These are phyloP conservation scores for Saccharomyces hybrid DNA, from an alignment of 1,139 yeast genomes.

Conservation along the genomic window DNA sequence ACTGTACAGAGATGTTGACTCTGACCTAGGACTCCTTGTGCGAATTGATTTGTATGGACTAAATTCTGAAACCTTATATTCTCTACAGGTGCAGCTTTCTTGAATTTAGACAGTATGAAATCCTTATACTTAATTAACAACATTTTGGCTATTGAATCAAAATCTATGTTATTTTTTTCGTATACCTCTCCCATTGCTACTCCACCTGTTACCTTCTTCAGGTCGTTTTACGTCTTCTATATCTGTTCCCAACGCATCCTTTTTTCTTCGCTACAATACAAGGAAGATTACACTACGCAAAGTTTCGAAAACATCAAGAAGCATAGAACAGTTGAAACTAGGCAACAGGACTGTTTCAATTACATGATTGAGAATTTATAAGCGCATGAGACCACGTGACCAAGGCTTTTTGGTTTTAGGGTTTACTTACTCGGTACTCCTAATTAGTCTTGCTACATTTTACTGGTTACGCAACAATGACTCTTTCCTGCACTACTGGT, in stretches of 20 bases:
- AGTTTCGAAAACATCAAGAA: not conserved
- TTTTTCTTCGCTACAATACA: not conserved
- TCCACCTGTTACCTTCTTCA: not conserved
- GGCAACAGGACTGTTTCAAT: not conserved
- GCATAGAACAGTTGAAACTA: not conserved
- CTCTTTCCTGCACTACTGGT: slow-evolving; percentile 18
- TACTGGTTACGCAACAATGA: slow-evolving; percentile 9
- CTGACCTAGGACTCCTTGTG: slow-evolving; percentile 18
- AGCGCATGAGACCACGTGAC: not conserved
- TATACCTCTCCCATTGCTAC: not conserved
- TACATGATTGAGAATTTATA: not conserved
- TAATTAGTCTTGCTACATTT: slow-evolving; percentile 4
- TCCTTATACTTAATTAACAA: slow-evolving; percentile 21
- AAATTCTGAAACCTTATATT: not conserved
- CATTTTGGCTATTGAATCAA: slow-evolving; percentile 14
- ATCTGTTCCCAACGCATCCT: not conserved
- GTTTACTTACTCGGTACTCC: slow-evolving; percentile 6
- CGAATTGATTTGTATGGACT: slow-evolving; percentile 15
- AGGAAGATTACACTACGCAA: not conserved
- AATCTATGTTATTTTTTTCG: not conserved
- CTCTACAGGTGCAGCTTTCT: not conserved
- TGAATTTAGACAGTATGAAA: slow-evolving; percentile 14
- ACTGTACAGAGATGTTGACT: slow-evolving; percentile 20
- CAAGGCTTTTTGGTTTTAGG: slow-evolving; percentile 7
- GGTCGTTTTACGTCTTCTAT: not conserved